phyloP scores from a whole-genome alignment of 2,329 filamentous ascomycete species.

The Xylaria polymorpha region DNA sequence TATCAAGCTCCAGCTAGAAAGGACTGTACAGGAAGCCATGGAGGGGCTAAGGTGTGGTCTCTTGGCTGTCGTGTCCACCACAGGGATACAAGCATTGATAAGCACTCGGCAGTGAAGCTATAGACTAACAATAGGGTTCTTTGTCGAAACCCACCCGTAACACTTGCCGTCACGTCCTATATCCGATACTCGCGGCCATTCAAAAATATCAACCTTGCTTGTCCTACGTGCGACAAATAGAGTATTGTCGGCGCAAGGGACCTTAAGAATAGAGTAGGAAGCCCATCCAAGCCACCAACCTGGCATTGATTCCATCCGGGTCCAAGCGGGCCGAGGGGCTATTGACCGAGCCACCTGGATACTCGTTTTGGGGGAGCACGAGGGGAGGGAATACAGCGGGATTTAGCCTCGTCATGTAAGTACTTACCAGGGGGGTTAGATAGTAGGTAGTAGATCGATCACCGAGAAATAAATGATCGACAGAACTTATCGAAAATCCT shows the following conservation, averaged over 20 bases:
- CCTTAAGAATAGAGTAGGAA: conserved; percentile 9
- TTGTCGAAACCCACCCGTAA: neutral
- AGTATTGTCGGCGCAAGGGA: neutral
- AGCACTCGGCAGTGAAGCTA: neutral
- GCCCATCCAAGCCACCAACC: conserved; percentile 17
- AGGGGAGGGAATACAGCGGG: neutral
- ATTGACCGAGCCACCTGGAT: conserved; percentile 14
- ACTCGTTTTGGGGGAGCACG: conserved; percentile 14
- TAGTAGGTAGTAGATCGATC: neutral
- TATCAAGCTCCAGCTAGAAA: neutral
- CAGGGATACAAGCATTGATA: neutral
- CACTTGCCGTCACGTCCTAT: neutral
- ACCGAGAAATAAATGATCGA: conserved; percentile 27
- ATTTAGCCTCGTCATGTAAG: neutral
- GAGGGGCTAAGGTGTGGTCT: neutral
- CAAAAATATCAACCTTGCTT: neutral
- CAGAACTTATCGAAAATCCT: conserved; percentile 27
- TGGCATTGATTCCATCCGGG: conserved; percentile 6
- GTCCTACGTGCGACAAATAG: neutral
- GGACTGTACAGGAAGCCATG: neutral
- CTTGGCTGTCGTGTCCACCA: neutral
- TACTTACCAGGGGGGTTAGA: neutral
- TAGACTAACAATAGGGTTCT: neutral
- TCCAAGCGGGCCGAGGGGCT: neutral
- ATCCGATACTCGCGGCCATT: neutral